Percentiles rank a stretch among this genome's conserved stretches.
These are phyloP conservation scores for Halenospora varia DNA, from an alignment of 495 filamentous ascomycete species.

Conservation along the genomic window DNA sequence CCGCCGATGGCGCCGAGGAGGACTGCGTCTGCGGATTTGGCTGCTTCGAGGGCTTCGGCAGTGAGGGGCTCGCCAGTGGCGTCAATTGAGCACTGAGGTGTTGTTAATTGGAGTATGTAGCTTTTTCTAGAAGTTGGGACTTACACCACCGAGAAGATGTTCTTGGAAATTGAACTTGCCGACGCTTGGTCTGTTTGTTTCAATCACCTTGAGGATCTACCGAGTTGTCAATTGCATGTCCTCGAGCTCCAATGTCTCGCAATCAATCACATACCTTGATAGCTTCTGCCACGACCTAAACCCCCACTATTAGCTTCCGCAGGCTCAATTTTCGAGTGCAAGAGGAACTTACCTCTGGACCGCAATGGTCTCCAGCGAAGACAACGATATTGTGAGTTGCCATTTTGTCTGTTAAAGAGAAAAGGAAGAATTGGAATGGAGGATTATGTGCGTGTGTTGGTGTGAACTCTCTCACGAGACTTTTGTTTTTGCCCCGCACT, in stretches of 20 bases:
- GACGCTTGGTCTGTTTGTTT: slow-evolving; percentile 60
- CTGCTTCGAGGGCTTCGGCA: slow-evolving; percentile 77
- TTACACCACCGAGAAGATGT: slow-evolving; percentile 88
- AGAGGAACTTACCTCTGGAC: slow-evolving; percentile 69
- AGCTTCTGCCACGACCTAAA: slow-evolving; percentile 59
- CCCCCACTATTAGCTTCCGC: slow-evolving; percentile 1
- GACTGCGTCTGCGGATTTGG: slow-evolving; percentile 87
- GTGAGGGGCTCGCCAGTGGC: slow-evolving; percentile 73
- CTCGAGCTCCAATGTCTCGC: neutral
- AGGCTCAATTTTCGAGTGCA: neutral
- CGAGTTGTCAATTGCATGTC: slow-evolving; percentile 3
- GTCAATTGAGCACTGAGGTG: slow-evolving; percentile 77
- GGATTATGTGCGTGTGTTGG: neutral
- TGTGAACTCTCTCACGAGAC: neutral
- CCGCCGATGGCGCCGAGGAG: slow-evolving; percentile 94
- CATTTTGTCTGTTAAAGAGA: slow-evolving; percentile 31
- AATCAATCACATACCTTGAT: slow-evolving; percentile 64
- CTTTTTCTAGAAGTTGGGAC: too few species aligned
- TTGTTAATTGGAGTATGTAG: slow-evolving; percentile 5
- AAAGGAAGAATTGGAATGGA: neutral
- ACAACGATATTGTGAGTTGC: slow-evolving; percentile 57
- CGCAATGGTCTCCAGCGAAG: slow-evolving; percentile 87
- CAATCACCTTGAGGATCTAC: slow-evolving; percentile 72
- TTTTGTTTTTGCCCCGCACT: slow-evolving; percentile 12
- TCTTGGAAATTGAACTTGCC: slow-evolving; percentile 85